Percentiles rank a stretch among this genome's conserved stretches.
phyloP scores from a whole-genome alignment of 257 asterid genomes.

The Gentiana dahurica region DNA sequence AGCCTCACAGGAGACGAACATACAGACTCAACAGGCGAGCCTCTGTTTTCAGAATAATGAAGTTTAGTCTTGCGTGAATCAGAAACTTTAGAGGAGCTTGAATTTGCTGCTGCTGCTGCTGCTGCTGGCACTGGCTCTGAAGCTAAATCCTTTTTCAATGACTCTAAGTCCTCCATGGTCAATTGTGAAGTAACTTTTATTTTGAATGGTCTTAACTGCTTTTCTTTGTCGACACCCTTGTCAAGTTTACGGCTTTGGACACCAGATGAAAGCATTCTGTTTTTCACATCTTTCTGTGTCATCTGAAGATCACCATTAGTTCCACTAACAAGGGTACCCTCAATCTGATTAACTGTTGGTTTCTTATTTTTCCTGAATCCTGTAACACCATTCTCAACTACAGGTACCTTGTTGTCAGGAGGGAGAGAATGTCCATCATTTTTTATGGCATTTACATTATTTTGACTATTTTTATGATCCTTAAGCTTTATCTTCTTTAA shows the following conservation, averaged over 20 bases:
- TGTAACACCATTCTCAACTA: conserved; percentile 28
- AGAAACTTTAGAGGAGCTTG: conserved; percentile 90
- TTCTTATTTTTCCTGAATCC: conserved; percentile 46
- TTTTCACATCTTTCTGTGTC: conserved; percentile 22
- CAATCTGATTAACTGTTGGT: conserved; percentile 34
- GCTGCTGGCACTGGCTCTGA: conserved; percentile 31
- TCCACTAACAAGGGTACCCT: conserved; percentile 30
- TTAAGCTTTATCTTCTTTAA: conserved; percentile 45
- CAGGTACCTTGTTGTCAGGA: conserved; percentile 17
- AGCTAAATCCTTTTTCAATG: conserved; percentile 63
- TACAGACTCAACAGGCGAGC: conserved; percentile 84
- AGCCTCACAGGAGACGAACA: conserved; percentile 78
- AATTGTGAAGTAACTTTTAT: conserved; percentile 19
- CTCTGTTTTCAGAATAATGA: conserved; percentile 38
- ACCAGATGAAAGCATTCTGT: conserved; percentile 22
- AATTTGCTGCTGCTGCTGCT: conserved; percentile 70
- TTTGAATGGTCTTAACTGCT: conserved; percentile 28
- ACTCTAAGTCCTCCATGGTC: conserved; percentile 49
- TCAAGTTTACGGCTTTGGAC: conserved; percentile 24
- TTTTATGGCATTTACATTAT: conserved; percentile 16
- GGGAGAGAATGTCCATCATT: conserved; percentile 23
- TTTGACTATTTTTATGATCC: conserved; percentile 31
- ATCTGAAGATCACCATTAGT: conserved; percentile 18
- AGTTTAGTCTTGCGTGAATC: conserved; percentile 50
- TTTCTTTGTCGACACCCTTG: conserved; percentile 28